Conservation (phyloP, 257 asterid genomes). For the Scutellaria galericulata region DNA sequence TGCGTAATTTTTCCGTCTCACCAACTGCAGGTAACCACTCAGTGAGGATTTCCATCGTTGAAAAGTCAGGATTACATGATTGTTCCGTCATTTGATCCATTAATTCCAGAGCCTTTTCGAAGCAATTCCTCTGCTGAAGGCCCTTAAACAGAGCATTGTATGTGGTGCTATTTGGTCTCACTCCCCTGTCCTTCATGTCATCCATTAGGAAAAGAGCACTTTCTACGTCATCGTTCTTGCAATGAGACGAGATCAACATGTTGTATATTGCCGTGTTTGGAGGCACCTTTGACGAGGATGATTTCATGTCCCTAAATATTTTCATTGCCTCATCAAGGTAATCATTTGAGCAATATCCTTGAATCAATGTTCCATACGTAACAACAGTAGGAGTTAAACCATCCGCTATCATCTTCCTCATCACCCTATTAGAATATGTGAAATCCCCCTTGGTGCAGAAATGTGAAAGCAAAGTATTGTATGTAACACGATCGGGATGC, state of each 20-base stretch:
- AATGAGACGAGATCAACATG: conserved; percentile 62
- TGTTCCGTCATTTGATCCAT: conserved; percentile 82
- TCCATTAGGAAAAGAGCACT: conserved; percentile 63
- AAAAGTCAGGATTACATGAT: conserved; percentile 73
- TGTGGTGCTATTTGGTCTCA: conserved; percentile 67
- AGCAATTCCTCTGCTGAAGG: conserved; percentile 62
- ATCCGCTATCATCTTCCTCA: conserved; percentile 59
- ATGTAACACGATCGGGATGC: conserved; percentile 74
- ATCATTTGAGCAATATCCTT: conserved; percentile 59
- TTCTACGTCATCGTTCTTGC: conserved; percentile 71
- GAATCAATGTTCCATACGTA: conserved; percentile 81
- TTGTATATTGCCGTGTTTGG: conserved; percentile 76
- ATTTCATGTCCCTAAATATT: conserved; percentile 57
- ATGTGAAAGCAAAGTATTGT: conserved; percentile 74
- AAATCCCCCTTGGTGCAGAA: conserved; percentile 68
- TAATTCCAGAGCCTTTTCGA: conserved; percentile 62
- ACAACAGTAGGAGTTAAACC: conserved; percentile 67
- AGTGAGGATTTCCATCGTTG: conserved; percentile 77
- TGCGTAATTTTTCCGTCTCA: conserved; percentile 56
- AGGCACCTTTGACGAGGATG: conserved; percentile 44
- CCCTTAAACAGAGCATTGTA: conserved; percentile 82
- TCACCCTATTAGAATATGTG: conserved; percentile 44
- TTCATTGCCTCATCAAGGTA: conserved; percentile 64
- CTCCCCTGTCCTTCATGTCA: conserved; percentile 68
- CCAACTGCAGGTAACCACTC: conserved; percentile 83